Evolutionary conservation across 2,329 filamentous ascomycete genomes (phyloP), one percentile per base, ranked within the genome.

Genomic region (Dendryphion nanum): DNA sequence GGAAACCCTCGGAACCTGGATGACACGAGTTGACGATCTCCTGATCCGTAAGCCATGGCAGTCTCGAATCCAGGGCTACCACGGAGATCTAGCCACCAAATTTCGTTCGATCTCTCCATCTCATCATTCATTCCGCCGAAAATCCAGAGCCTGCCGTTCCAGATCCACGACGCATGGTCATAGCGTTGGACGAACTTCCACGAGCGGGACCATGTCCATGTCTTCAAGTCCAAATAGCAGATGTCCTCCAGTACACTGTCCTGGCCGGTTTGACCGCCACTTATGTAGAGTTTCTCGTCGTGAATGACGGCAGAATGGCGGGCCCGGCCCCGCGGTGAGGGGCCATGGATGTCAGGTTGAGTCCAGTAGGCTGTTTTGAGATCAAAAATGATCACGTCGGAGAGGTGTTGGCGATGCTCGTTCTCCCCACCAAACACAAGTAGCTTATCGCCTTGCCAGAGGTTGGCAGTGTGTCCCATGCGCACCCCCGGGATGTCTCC

Each of bases 381-480:
- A 63, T 98, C 90, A 62, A 98, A 95, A 35, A 98, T 84, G 47
- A 97, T 94, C 16, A 98, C 81, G 63, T 98, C 93, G 33, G 90
- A 94, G 10, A 98, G 82, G 63, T 96, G 95, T 40, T 90, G 90
- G 50, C 90, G 82, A 61, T 97, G 93, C 64, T 98, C 93, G 67
- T 98, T 98, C 71, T 98, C 93, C 49, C 93, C 93, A 40, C 93
- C 93, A 61, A 96, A 98, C 2, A 98, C 89, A 2, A 98, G 77
- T n/a, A 98, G 75, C 67, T 97, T 97, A 66, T 91, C 85, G 44
- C 88, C 89, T 68, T 94, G 82, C 72, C 95, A 96, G 1, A 98
- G 76, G 21, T 88, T 95, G 18, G 93, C 90, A 30, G 93, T 97
- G 62, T 98, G 93, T 20, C 90, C 91, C 93, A 97, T 97, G 50